These are phyloP conservation scores for Cardamine occulta DNA, from an alignment of 345 rosid genomes.

Conservation along the genomic window DNA sequence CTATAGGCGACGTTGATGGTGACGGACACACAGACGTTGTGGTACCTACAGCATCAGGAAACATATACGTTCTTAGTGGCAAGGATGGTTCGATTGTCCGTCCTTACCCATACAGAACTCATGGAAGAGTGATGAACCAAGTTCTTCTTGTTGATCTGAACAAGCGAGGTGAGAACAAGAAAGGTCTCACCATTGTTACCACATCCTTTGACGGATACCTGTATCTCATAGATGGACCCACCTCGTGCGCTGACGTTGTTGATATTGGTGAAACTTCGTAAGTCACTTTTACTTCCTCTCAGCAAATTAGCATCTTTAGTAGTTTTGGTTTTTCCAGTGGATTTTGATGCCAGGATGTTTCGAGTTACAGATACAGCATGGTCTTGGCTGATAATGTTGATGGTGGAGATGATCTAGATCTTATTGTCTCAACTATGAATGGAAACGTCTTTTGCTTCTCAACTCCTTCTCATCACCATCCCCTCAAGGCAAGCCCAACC, in stretches of 20 bases:
- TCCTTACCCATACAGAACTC: constrained; percentile 96
- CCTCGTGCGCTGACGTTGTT: constrained; percentile 95
- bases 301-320: constrained; percentile 15
- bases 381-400: constrained; percentile 98
- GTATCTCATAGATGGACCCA: constrained; percentile 96
- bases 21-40: constrained; percentile 96
- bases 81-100: constrained; percentile 87
- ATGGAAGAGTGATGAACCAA: constrained; percentile 98
- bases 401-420: constrained; percentile 99
- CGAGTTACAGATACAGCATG: constrained; percentile 79
- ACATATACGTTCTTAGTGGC: constrained; percentile 89
- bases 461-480: constrained; percentile 92
- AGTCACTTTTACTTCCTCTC: constrained; percentile 42
- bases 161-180: constrained; percentile 75
- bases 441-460: constrained; percentile 99
- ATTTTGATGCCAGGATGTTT: constrained; percentile 28
- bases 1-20: constrained; percentile 95
- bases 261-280: constrained; percentile 99
- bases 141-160: constrained; percentile 91
- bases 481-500: constrained; percentile 75
- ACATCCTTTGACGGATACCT: constrained; percentile 97
- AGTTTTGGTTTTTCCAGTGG: constrained; percentile 14
- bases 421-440: constrained; percentile 93
- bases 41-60: constrained; percentile 90
- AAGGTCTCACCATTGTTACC: constrained; percentile 89